Conservation (phyloP, 2,329 filamentous ascomycete genomes). For the Didymella keratinophila region DNA sequence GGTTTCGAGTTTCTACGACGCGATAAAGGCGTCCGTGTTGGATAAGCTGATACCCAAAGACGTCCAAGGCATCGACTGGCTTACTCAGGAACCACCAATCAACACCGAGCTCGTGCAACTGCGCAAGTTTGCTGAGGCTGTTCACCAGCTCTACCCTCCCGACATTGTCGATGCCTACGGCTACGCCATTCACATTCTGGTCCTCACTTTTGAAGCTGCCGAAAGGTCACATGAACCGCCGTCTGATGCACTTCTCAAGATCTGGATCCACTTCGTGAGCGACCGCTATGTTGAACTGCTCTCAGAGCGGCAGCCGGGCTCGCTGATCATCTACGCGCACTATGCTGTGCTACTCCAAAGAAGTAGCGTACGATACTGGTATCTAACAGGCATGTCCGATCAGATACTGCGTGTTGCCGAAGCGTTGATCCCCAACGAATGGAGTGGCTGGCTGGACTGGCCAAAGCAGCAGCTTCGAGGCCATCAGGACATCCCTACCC, state of each 20-base stretch:
- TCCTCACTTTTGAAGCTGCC: slow-evolving; percentile 32
- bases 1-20: slow-evolving; percentile 29
- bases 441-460: slow-evolving; percentile 41
- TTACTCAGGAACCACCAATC: slow-evolving; percentile 23
- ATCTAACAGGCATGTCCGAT: slow-evolving; percentile 34
- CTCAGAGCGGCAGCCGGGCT: slow-evolving; percentile 40
- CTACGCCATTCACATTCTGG: slow-evolving; percentile 32
- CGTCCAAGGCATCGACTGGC: slow-evolving; percentile 29
- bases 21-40: slow-evolving; percentile 21
- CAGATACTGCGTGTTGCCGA: slow-evolving; percentile 38
- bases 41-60: slow-evolving; percentile 33
- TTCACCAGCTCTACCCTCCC: slow-evolving; percentile 37
- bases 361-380: slow-evolving; percentile 36
- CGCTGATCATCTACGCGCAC: slow-evolving; percentile 48
- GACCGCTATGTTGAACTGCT: slow-evolving; percentile 41
- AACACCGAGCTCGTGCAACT: slow-evolving; percentile 35
- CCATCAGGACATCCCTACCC: slow-evolving; percentile 1
- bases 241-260: slow-evolving; percentile 37
- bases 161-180: slow-evolving; percentile 42
- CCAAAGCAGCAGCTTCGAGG: slow-evolving; percentile 35
- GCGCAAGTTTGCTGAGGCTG: slow-evolving; percentile 35
- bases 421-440: slow-evolving; percentile 35
- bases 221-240: slow-evolving; percentile 25
- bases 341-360: slow-evolving; percentile 44
- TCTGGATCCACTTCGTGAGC: slow-evolving; percentile 37